Conservation (phyloP, 2,329 filamentous ascomycete genomes). For the Fonsecaea monophora region DNA sequence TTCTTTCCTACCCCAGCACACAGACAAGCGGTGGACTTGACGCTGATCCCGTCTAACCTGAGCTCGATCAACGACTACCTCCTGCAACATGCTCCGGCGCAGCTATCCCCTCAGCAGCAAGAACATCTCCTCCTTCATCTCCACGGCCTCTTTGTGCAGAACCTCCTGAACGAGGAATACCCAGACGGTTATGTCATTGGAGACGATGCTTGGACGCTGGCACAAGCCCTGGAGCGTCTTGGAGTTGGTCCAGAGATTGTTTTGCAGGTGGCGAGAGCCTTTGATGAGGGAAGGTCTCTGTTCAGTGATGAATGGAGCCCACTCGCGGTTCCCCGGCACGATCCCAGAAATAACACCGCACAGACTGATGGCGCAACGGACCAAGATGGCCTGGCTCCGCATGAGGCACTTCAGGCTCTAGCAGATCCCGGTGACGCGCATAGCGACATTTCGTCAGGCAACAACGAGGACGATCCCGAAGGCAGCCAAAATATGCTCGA, state of each 20-base stretch:
- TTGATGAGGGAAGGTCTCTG: constrained; percentile 21
- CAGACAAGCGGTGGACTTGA: constrained; percentile 22
- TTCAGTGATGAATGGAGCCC: constrained; percentile 26
- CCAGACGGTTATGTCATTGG: constrained; percentile 37
- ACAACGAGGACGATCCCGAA: constrained; percentile 47
- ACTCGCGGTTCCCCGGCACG: constrained; percentile 2
- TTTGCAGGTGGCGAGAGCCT: constrained; percentile 24
- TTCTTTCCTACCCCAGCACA: constrained; percentile 26
- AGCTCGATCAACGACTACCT: constrained; percentile 28
- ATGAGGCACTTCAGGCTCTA: constrained; percentile 27
- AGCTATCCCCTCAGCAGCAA: constrained; percentile 21
- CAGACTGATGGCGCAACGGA: constrained; percentile 28
- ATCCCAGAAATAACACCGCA: constrained; percentile 6
- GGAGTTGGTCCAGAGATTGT: constrained; percentile 26
- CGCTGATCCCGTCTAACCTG: constrained; percentile 32
- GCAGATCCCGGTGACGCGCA: constrained; percentile 51
- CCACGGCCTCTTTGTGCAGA: constrained; percentile 36
- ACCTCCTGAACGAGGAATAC: constrained; percentile 35
- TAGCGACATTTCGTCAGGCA: constrained; percentile 50
- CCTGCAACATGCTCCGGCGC: constrained; percentile 15
- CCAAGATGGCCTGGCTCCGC: constrained; percentile 20
- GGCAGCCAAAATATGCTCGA: constrained; percentile 81
- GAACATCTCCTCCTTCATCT: constrained; percentile 32
- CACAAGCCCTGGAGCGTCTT: constrained; percentile 13
- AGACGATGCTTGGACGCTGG: constrained; percentile 30